Evolutionary conservation across 2,329 filamentous ascomycete genomes (phyloP), one percentile per base, ranked within the genome.

Genomic region (Ophiostoma montium): DNA sequence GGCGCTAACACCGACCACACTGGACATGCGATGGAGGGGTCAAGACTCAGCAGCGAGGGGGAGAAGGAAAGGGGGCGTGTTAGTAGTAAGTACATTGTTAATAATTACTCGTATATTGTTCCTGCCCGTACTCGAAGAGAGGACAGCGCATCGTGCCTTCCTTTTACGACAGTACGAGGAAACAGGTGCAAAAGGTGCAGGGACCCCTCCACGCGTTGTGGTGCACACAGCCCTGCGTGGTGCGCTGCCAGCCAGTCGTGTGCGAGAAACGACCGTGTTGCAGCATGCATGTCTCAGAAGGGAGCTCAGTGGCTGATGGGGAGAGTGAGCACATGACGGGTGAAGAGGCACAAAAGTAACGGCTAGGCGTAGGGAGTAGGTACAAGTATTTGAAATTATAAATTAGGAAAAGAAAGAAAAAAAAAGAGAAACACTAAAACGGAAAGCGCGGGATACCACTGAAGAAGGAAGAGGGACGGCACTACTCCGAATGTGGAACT

Each of bases 161-260:
- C 23, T 27, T 5, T 27, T 27, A 27, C 23, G 23, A 27, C 23
- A 27, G 23, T 18, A 2, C 39, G 19, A n/a, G n/a, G n/a, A n/a
- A n/a, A n/a, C n/a, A n/a, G n/a, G n/a, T n/a, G n/a, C n/a, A n/a
- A n/a, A 48, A 32, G 18, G 16, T 31, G 31, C 44, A 46, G 35
- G 23, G 21, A 16, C 15, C 39, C 38, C 30, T 42, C 15, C 35
- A 38, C 23, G 19, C 38, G 18, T 30, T 41, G 38, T 15, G 38
- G 38, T 41, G 21, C 36, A 32, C 43, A 50, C 35, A 46, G 48
- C 48, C 35, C 35, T n/a, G 42, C 43, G 35, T 50, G 35, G 27
- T 46, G 30, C 21, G 19, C 35, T 45, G 27, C 42, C 8, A 35
- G 43, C 50, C 50, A 51, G 46, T 48, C 46, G 50, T 46, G 50